These are phyloP conservation scores for Rhizoclosmatium sp. DNA, from an alignment of 192 early-diverging fungal genomes.

Conservation along the genomic window DNA sequence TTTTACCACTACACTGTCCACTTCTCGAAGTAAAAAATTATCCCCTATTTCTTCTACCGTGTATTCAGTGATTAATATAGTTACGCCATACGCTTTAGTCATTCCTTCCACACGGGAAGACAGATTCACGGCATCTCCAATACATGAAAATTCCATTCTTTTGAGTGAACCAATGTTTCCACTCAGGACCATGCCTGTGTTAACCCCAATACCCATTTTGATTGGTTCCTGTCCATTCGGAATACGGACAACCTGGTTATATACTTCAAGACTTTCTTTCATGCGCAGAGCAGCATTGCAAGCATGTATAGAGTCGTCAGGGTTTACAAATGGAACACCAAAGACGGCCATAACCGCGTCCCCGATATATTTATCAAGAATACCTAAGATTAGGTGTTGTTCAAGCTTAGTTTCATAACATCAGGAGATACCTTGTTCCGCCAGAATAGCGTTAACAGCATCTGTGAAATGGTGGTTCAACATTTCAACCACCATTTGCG, in stretches of 20 bases:
- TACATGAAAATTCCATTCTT: slow-evolving; percentile 64
- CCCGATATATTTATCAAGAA: slow-evolving; percentile 66
- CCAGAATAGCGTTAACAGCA: slow-evolving; percentile 62
- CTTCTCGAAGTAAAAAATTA: slow-evolving; percentile 52
- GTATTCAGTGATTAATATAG: slow-evolving; percentile 59
- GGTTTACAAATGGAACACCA: slow-evolving; percentile 59
- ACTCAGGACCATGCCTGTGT: slow-evolving; percentile 64
- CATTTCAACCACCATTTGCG: slow-evolving; percentile 61
- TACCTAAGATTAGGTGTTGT: slow-evolving; percentile 36
- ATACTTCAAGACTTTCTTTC: slow-evolving; percentile 49
- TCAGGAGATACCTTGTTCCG: slow-evolving; percentile 50
- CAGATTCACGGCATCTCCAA: slow-evolving; percentile 64
- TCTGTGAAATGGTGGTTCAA: slow-evolving; percentile 65
- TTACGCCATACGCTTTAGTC: slow-evolving; percentile 56
- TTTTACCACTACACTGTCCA: slow-evolving; percentile 57
- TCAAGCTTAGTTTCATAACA: background rate
- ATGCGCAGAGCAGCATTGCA: slow-evolving; percentile 62
- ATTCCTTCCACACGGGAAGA: slow-evolving; percentile 60
- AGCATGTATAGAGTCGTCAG: slow-evolving; percentile 61
- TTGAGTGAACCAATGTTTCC: slow-evolving; percentile 64
- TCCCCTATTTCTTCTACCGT: slow-evolving; percentile 52
- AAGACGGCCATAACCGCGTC: slow-evolving; percentile 69
- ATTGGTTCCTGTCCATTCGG: slow-evolving; percentile 40
- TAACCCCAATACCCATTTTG: slow-evolving; percentile 63
- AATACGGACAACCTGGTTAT: slow-evolving; percentile 43